Evolutionary conservation across 1,284 basidiomycete genomes (phyloP), one percentile per base, ranked within the genome.

Genomic region (Inonotus hispidus): DNA sequence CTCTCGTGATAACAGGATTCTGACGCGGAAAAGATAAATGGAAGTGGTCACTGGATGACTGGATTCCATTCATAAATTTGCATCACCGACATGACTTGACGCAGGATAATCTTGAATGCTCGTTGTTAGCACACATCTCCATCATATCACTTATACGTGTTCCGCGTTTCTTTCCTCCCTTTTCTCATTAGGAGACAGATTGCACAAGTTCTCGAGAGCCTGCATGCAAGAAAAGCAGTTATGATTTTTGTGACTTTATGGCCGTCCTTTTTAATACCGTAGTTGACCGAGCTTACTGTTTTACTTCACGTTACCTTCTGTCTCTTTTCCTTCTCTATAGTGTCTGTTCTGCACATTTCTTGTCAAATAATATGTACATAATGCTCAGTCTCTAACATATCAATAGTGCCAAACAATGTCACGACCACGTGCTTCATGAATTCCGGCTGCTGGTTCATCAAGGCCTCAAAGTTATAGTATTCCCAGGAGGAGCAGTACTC

Each of bases 101-200:
- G 38, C 37, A 54, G 54, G 39, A 56, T 61, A 56, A 52, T 61
- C 59, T 61, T 61, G 62, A 55, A 63, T 61, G 62, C 35, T 35
- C 47, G 27, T 25, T 59, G 50, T 38, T 45, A 27, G 14, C 50
- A n/a, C 52, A 27, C 49, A 32, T 13, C 56, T 47, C 41, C 59
- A 27, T 57, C 41, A 41, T 39, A 32, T 54, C 45, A 39, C 21
- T 49, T n/a, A 27, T 37, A 32, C 47, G 39, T 35, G 10, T 35
- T 49, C 49, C 32, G 16, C 11, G 16, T 32, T 29, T 46, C 29
- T n/a, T 56, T 47, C 16, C 32, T 14, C 25, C 13, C 29, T 21
- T 45, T 21, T 56, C 43, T 29, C 32, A 29, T 41, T 13, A 19
- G 41, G 29, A 56, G 27, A 47, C 55, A 29, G 27, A 56, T 56